phyloP scores from a whole-genome alignment of 2,329 filamentous ascomycete species.

The Shiraia sp. region DNA sequence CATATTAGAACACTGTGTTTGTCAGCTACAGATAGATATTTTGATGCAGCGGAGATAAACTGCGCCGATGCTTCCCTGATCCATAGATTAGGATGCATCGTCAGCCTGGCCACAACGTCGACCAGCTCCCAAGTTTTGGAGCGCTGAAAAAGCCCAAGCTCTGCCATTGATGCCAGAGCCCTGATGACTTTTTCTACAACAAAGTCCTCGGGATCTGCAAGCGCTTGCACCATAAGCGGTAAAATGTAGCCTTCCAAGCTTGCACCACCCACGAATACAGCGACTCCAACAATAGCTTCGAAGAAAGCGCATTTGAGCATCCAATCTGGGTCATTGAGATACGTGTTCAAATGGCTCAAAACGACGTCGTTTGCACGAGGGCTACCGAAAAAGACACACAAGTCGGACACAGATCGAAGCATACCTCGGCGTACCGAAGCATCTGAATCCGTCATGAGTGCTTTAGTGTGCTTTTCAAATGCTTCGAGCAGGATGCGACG shows the following conservation, averaged over 20 bases:
- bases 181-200: slow-evolving; percentile 90
- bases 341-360: slow-evolving; percentile 93
- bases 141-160: slow-evolving; percentile 83
- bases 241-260: slow-evolving; percentile 94
- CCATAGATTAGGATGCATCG: slow-evolving; percentile 94
- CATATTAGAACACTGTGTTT: slow-evolving; percentile 81
- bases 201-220: slow-evolving; percentile 91
- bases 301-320: slow-evolving; percentile 96
- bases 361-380: slow-evolving; percentile 95
- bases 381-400: slow-evolving; percentile 94
- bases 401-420: slow-evolving; percentile 83
- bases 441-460: slow-evolving; percentile 83
- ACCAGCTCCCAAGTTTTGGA: slow-evolving; percentile 86
- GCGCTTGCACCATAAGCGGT: slow-evolving; percentile 91
- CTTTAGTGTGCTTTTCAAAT: slow-evolving; percentile 87
- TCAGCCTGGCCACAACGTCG: slow-evolving; percentile 79
- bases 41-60: slow-evolving; percentile 77
- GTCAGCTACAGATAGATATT: slow-evolving; percentile 77
- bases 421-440: slow-evolving; percentile 88
- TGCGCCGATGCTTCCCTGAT: slow-evolving; percentile 87
- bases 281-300: slow-evolving; percentile 90
- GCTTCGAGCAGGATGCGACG: slow-evolving; percentile 78
- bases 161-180: slow-evolving; percentile 84
- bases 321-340: slow-evolving; percentile 96
- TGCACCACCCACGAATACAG: slow-evolving; percentile 83